These are phyloP conservation scores for Pestalotiopsis sp. DNA, from an alignment of 2,329 filamentous ascomycete genomes.

Conservation along the genomic window DNA sequence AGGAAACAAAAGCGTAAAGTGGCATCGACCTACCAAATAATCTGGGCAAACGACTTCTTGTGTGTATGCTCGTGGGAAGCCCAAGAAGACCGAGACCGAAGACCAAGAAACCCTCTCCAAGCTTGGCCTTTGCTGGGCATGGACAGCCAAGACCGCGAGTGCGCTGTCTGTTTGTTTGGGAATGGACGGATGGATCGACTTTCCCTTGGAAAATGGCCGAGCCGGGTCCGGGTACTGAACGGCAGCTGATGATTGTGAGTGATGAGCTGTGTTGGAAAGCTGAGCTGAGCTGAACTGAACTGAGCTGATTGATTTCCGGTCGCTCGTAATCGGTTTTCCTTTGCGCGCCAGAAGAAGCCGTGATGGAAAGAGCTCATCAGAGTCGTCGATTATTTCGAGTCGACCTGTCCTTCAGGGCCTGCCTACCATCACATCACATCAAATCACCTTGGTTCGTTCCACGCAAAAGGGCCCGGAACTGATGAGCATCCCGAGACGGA, in stretches of 20 bases:
- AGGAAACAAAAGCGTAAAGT: neutral
- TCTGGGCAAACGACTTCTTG: neutral
- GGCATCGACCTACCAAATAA: neutral
- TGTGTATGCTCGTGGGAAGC: neutral
- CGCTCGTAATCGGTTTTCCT: neutral
- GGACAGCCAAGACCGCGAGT: conserved; percentile 7
- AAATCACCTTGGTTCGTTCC: neutral
- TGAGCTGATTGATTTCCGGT: neutral
- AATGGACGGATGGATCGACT: neutral
- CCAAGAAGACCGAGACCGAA: neutral
- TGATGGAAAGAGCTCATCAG: neutral
- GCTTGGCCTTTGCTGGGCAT: conserved; percentile 8
- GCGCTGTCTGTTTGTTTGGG: no score
- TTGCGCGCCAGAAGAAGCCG: neutral
- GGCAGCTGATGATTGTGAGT: neutral
- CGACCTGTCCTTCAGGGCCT: neutral
- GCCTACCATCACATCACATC: neutral
- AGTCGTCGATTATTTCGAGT: neutral
- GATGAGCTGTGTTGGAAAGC: neutral
- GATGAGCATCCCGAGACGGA: conserved; percentile 24
- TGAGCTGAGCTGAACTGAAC: neutral
- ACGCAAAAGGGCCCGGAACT: conserved; percentile 4
- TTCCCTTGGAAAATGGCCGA: neutral
- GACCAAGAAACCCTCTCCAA: neutral
- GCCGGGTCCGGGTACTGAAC: neutral